Conservation (phyloP, 257 asterid genomes). For the Nicotiana obtusifolia region DNA sequence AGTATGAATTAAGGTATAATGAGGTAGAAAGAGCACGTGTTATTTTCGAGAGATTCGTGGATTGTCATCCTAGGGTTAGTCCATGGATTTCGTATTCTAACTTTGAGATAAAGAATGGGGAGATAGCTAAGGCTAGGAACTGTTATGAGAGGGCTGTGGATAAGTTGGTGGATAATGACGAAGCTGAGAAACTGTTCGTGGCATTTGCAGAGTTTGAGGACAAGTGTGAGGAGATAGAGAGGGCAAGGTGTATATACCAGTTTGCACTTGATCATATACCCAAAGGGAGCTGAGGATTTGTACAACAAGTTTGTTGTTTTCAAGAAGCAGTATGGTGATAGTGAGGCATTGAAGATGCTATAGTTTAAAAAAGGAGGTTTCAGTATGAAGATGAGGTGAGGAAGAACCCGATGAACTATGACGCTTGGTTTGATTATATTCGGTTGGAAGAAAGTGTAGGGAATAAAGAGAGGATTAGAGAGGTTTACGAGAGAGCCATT, state of each 20-base stretch:
- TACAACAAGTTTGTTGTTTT: slow-evolving; percentile 64
- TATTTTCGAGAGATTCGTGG: slow-evolving; percentile 49
- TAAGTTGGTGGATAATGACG: slow-evolving; percentile 62
- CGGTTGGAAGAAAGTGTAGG: slow-evolving; percentile 60
- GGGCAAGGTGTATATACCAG: slow-evolving; percentile 65
- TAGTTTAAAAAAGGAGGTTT: slow-evolving; percentile 67
- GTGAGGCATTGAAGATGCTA: slow-evolving; percentile 82
- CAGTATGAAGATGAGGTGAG: slow-evolving; percentile 63
- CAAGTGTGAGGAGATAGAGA: slow-evolving; percentile 56
- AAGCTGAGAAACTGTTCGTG: slow-evolving; percentile 52
- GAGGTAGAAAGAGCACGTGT: slow-evolving; percentile 57
- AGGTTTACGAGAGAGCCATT: slow-evolving; percentile 14
- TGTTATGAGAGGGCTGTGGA: slow-evolving; percentile 56
- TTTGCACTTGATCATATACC: slow-evolving; percentile 63
- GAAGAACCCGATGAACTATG: slow-evolving; percentile 57
- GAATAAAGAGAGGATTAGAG: slow-evolving; percentile 44
- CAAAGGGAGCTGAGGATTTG: slow-evolving; percentile 31
- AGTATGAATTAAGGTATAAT: slow-evolving; percentile 61
- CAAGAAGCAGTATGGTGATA: slow-evolving; percentile 69
- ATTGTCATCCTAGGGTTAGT: slow-evolving; percentile 52
- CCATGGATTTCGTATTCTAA: slow-evolving; percentile 65
- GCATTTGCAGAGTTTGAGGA: slow-evolving; percentile 35
- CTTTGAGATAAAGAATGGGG: slow-evolving; percentile 70
- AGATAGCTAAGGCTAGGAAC: slow-evolving; percentile 39
- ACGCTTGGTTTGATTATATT: slow-evolving; percentile 63